Conservation (phyloP, 2,329 filamentous ascomycete genomes). For the Phyllosticta citribraziliensis region DNA sequence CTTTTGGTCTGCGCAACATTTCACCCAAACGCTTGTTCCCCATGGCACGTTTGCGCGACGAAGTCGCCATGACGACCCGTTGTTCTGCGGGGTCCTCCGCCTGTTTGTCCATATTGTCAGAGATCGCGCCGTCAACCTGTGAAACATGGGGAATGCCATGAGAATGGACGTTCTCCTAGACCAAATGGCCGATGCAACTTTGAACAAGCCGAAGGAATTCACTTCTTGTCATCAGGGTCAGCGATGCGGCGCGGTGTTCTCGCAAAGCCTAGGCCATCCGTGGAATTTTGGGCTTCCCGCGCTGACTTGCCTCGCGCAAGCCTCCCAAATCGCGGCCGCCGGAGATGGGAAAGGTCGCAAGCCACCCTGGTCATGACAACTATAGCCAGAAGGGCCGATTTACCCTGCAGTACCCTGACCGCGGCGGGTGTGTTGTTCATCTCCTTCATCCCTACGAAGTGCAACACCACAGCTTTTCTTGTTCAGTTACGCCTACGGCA, state of each 20-base stretch:
- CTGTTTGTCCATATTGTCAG: neutral
- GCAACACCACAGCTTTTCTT: neutral
- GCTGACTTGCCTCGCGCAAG: neutral
- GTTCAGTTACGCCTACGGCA: too few relatives aligned
- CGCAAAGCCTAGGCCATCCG: neutral
- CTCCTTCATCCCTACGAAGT: neutral
- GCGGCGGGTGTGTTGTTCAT: neutral
- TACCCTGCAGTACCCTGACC: neutral
- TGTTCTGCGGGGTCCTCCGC: neutral
- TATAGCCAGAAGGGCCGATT: neutral
- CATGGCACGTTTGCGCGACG: neutral
- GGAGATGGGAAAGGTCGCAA: neutral
- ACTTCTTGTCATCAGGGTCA: neutral
- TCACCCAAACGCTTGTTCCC: neutral
- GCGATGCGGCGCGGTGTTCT: neutral
- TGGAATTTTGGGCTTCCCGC: neutral
- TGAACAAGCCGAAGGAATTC: neutral
- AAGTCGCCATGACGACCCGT: neutral
- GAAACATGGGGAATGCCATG: neutral
- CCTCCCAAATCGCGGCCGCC: neutral
- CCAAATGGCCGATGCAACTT: neutral
- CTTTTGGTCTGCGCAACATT: neutral
- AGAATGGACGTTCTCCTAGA: neutral
- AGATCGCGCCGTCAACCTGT: neutral
- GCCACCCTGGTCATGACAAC: neutral